These are phyloP conservation scores for Arthrobotrys sphaeroides DNA, from an alignment of 2,329 filamentous ascomycete species.

Conservation along the genomic window DNA sequence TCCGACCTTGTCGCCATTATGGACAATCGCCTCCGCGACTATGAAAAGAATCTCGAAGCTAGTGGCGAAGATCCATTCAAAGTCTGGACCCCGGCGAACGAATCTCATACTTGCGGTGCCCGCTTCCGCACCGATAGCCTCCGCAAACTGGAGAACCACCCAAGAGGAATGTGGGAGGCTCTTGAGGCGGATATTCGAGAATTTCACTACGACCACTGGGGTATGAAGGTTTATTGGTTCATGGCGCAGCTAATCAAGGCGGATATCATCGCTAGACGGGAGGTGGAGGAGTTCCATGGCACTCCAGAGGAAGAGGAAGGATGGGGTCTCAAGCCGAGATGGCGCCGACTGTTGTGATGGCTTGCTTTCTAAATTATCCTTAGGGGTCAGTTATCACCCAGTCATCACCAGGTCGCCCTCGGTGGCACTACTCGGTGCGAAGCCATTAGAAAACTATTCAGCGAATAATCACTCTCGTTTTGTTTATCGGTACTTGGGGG, in stretches of 20 bases:
- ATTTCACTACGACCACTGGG: conserved; percentile 17
- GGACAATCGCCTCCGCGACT: not conserved
- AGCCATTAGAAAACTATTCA: not conserved
- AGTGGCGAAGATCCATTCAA: not conserved
- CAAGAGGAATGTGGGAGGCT: conserved; percentile 26
- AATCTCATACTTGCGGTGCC: conserved; percentile 17
- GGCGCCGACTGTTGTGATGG: conserved; percentile 5
- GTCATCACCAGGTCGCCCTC: not conserved
- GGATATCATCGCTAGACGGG: conserved; percentile 17
- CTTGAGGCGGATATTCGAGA: not conserved
- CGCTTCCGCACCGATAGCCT: conserved; percentile 26
- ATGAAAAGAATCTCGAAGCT: conserved; percentile 7
- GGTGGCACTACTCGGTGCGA: not conserved
- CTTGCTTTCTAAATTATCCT: not conserved
- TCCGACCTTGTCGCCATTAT: not conserved
- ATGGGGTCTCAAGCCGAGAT: conserved; percentile 11
- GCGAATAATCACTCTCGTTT: too few species aligned
- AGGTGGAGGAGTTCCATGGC: conserved; percentile 13
- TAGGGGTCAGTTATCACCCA: not conserved
- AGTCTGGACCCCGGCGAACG: conserved; percentile 17
- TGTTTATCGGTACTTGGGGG: too few species aligned
- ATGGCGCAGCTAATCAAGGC: conserved; percentile 10
- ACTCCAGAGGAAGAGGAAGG: not conserved
- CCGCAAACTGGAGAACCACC: conserved; percentile 7
- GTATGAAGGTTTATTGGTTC: conserved; percentile 32